phyloP scores from a whole-genome alignment of 768 basidiomycete species.

The Termitomyces sp. region DNA sequence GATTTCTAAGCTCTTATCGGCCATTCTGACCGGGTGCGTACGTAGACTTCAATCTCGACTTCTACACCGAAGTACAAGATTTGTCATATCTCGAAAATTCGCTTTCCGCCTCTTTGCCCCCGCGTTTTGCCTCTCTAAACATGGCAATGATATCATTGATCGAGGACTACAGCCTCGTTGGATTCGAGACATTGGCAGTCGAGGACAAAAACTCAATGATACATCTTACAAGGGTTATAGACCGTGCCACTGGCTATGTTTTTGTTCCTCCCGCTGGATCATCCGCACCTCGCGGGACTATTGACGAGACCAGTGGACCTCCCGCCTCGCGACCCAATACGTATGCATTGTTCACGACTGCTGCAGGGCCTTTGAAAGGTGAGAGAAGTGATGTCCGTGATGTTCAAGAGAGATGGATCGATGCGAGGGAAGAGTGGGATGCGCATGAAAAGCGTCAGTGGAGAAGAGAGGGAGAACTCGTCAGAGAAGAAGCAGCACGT shows the following conservation, averaged over 20 bases:
- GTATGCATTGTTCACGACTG: conserved; percentile 61
- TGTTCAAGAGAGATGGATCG: conserved; percentile 94
- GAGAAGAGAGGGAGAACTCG: conserved; percentile 64
- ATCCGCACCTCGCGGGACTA: conserved; percentile 27
- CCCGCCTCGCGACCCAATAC: conserved; percentile 53
- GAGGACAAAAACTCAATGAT: conserved; percentile 99
- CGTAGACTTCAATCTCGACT: conserved; percentile 93
- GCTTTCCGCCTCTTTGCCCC: conserved; percentile 52
- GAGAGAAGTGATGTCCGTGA: conserved; percentile 55
- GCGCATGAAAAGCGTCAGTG: conserved; percentile 73
- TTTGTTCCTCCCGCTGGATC: conserved; percentile 56
- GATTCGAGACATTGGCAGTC: conserved; percentile 95
- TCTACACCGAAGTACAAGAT: conserved; percentile 98
- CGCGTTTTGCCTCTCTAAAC: conserved; percentile 75
- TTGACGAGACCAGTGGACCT: conserved; percentile 28
- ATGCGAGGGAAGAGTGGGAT: conserved; percentile 77
- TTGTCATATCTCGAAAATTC: conserved; percentile 79
- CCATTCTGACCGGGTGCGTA: conserved; percentile 1
- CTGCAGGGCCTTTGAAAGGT: conserved; percentile 48
- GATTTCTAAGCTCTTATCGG: neutral
- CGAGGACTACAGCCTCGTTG: conserved; percentile 88
- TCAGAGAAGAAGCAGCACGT: conserved; percentile 37
- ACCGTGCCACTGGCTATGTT: conserved; percentile 89
- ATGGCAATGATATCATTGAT: conserved; percentile 89
- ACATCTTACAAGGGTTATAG: conserved; percentile 74